phyloP scores from a whole-genome alignment of 192 early-diverging fungal genomes.

The Podila minutissima region DNA sequence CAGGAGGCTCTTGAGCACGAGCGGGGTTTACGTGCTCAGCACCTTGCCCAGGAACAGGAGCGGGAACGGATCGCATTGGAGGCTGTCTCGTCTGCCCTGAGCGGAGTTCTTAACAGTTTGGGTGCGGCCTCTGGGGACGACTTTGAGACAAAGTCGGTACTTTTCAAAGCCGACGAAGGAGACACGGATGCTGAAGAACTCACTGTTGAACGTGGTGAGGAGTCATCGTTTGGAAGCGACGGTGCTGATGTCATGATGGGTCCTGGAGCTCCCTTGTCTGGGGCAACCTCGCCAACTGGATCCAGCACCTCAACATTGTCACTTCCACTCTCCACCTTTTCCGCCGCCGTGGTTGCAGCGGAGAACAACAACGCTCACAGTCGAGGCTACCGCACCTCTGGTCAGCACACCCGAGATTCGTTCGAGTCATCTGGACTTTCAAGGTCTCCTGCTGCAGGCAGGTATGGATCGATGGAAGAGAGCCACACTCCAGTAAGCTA shows the following conservation, averaged over 20 bases:
- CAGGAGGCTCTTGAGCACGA: constrained; percentile 11
- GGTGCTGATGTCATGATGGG: neutral
- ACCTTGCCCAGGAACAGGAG: constrained; percentile 24
- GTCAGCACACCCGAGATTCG: constrained; percentile 13
- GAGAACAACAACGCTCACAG: neutral
- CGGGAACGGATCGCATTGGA: constrained; percentile 38
- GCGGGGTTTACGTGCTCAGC: constrained; percentile 9
- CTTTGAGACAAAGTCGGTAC: constrained; percentile 36
- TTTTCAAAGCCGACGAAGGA: constrained; percentile 40
- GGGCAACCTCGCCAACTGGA: constrained; percentile 23
- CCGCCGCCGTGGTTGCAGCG: neutral
- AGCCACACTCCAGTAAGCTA: neutral
- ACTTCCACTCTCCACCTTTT: constrained; percentile 28
- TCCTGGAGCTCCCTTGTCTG: neutral
- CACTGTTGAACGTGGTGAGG: constrained; percentile 13
- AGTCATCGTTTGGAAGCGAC: constrained; percentile 18
- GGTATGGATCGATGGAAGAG: neutral
- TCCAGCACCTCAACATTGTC: constrained; percentile 35
- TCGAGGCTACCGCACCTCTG: neutral
- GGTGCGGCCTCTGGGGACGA: constrained; percentile 27
- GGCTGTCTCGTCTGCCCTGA: constrained; percentile 38
- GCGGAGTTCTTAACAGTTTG: constrained; percentile 26
- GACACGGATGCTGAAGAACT: constrained; percentile 47
- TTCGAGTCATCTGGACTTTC: constrained; percentile 4
- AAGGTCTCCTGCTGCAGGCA: constrained; percentile 5